These are phyloP conservation scores for Candolleomyces eurysporus DNA, from an alignment of 768 basidiomycete species.

Conservation along the genomic window DNA sequence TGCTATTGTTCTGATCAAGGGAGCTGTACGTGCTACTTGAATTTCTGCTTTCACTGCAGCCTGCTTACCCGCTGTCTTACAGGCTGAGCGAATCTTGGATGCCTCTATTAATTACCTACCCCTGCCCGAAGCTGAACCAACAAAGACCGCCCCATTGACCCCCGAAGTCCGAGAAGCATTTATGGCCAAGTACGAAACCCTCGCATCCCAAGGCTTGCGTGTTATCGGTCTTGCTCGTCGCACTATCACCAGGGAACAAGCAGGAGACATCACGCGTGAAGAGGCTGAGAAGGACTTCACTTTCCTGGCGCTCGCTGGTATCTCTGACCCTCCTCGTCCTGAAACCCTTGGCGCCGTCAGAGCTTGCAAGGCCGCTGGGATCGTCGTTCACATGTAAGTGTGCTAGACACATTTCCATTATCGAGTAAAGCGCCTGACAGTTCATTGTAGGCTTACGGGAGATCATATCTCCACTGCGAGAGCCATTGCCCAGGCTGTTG, in stretches of 20 bases:
- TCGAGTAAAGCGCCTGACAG: not conserved
- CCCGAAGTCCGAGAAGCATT: conserved; percentile 24
- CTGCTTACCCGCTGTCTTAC: not conserved
- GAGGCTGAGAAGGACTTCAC: conserved; percentile 45
- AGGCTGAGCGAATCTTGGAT: conserved; percentile 51
- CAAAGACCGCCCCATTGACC: conserved; percentile 23
- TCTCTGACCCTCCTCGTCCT: conserved; percentile 56
- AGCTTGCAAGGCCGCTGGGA: conserved; percentile 49
- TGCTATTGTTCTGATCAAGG: conserved; percentile 31
- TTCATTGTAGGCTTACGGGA: conserved; percentile 46
- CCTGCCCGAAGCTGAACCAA: conserved; percentile 21
- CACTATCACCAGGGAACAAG: conserved; percentile 13
- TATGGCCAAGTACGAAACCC: conserved; percentile 32
- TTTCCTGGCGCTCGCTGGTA: conserved; percentile 55
- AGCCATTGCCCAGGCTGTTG: conserved; percentile 50
- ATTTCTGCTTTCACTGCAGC: not conserved
- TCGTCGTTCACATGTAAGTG: conserved; percentile 43
- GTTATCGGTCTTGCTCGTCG: conserved; percentile 37
- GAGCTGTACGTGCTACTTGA: conserved; percentile 27
- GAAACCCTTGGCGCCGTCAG: conserved; percentile 51
- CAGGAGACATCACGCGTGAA: conserved; percentile 33
- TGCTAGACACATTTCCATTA: not conserved
- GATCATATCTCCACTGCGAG: conserved; percentile 52
- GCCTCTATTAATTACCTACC: conserved; percentile 36
- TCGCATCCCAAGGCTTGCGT: conserved; percentile 40